phyloP scores from a whole-genome alignment of 176 grass and related monocot genomes.

The bread wheat (Triticum aestivum) region DNA sequence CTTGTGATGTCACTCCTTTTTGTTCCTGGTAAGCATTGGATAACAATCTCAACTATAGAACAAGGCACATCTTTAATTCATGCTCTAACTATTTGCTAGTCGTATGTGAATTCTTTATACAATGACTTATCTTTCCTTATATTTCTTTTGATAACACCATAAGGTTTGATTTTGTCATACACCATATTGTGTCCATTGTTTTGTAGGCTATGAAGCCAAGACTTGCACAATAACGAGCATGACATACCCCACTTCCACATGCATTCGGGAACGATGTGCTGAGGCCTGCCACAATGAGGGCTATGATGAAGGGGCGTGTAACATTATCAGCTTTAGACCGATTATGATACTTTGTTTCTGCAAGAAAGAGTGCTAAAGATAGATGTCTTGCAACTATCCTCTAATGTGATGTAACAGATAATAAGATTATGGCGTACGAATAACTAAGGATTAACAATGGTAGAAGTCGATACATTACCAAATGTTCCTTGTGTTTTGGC shows the following conservation, averaged over 20 bases:
- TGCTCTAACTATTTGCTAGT: neutral
- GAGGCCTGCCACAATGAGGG: neutral
- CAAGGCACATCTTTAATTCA: neutral
- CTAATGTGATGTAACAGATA: neutral
- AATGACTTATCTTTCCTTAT: neutral
- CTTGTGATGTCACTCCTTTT: neutral
- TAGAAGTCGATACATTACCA: neutral
- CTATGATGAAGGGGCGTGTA: neutral
- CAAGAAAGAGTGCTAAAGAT: neutral
- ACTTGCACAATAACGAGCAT: neutral
- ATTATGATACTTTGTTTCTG: neutral
- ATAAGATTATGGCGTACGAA: neutral
- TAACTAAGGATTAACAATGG: neutral
- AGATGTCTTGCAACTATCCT: neutral
- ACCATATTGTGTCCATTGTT: neutral
- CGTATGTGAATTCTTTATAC: neutral
- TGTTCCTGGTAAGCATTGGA: neutral
- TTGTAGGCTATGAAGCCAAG: neutral
- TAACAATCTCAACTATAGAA: neutral
- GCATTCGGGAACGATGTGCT: neutral
- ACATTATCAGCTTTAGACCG: neutral
- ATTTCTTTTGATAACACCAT: neutral
- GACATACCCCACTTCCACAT: neutral
- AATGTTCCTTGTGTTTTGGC: neutral
- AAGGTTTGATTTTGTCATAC: neutral